Percentiles rank a stretch among this genome's conserved stretches.
Conservation (phyloP, 169 alveolate genomes). For the Cryptosporidium ryanae region DNA sequence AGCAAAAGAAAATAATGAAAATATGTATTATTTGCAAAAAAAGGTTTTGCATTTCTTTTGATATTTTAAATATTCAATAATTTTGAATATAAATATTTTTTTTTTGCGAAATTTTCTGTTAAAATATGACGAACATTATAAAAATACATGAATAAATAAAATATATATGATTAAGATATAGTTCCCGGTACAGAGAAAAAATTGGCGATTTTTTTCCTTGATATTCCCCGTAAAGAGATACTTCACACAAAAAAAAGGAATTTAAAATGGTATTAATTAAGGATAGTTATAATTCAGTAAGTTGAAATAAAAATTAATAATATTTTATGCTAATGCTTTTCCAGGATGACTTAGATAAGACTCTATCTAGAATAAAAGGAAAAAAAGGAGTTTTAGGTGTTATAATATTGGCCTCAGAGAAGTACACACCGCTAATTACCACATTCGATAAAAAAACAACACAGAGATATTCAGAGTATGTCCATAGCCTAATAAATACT, state of each 20-base stretch:
- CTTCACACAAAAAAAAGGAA: too few species aligned
- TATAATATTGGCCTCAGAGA: slow-evolving; percentile 30
- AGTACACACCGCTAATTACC: slow-evolving; percentile 30
- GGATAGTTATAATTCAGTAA: slow-evolving; percentile 62
- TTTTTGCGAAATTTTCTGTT: too few species aligned
- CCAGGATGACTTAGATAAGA: slow-evolving; percentile 24
- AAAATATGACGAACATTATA: too few species aligned
- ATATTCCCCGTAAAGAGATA: too few species aligned
- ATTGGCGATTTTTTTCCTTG: too few species aligned
- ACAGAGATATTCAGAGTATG: slow-evolving; percentile 7
- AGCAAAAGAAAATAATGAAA: not conserved
- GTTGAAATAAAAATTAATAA: not conserved
- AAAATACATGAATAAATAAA: too few species aligned
- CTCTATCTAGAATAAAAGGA: slow-evolving; percentile 65
- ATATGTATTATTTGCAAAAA: not conserved
- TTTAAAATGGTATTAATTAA: slow-evolving; percentile 20
- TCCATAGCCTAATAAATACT: slow-evolving; percentile 9
- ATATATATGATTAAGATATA: too few species aligned
- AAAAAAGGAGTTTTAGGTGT: slow-evolving; percentile 67
- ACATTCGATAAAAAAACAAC: slow-evolving; percentile 71
- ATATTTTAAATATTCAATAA: too few species aligned
- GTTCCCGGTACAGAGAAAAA: too few species aligned
- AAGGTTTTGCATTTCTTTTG: too few species aligned
- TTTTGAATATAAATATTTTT: too few species aligned
- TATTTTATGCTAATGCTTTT: not conserved